Evolutionary conservation across 73 alveolate genomes (phyloP).

Genomic region (Paramecium primaurelia): DNA sequence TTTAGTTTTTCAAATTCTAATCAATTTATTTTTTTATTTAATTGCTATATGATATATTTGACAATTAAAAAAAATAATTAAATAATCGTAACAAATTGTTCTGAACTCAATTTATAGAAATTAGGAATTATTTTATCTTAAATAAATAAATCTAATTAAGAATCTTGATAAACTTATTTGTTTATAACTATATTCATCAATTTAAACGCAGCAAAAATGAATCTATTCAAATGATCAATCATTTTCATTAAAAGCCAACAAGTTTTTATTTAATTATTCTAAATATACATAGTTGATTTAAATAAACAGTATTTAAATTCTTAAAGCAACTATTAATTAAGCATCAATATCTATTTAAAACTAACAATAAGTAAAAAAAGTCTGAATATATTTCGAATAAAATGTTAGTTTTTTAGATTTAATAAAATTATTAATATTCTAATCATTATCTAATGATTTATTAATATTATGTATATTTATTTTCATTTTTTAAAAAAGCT

Average conservation of each 20-base stretch:
- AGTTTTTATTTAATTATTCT: neutral
- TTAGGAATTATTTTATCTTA: neutral
- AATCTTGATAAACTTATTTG: neutral
- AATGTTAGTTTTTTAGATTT: too few species aligned
- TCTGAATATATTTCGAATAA: too few species aligned
- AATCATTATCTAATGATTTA: too few species aligned
- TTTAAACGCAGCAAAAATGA: neutral
- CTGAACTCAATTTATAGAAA: neutral
- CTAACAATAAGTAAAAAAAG: too few species aligned
- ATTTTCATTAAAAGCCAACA: neutral
- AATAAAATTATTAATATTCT: too few species aligned
- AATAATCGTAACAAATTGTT: neutral
- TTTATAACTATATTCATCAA: neutral
- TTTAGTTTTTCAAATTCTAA: neutral
- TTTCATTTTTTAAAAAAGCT: constrained; percentile 50
- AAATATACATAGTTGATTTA: too few species aligned
- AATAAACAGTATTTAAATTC: too few species aligned
- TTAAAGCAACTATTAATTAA: too few species aligned
- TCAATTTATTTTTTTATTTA: neutral
- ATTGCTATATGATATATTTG: neutral
- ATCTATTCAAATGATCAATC: neutral
- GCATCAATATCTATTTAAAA: too few species aligned
- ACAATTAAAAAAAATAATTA: neutral
- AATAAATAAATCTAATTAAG: neutral
- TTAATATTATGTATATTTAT: neutral